Base-by-base conservation (phyloP, 73 alveolate genomes). In the Paramecium octaurelia region DNA sequence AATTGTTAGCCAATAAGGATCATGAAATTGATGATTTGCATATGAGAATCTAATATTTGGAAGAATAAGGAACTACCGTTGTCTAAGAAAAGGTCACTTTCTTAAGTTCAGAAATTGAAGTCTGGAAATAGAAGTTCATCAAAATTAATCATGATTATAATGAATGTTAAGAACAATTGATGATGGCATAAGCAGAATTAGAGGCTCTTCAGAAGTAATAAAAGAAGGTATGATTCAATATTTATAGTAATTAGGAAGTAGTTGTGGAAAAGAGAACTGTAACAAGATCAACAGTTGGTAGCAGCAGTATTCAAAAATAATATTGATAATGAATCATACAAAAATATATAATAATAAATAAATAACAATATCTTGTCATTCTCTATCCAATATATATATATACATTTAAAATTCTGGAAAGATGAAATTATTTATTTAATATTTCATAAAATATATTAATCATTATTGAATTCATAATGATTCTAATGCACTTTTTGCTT, bases 401-500 rank as follows among this genome's bases (percentile, higher is more conserved):
- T 27, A 27, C 1, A 27, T 27, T 27, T 27, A 27, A 27, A 10
- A 42, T 0, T 38, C 8, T 38, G 23, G 43, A 76, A 18, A 36
- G 18, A 24, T 76, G 71, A 76, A 76, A 23, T 59, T 24, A 59
- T 59, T 59, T 59, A 70, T 70, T 70, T 70, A 10, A 12, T 27
- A 69, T 69, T 21, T 69, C 48, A 69, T 69, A 6, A 69, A 69
- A 27, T 70, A 70, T 59, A 29, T 59, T 59, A 59, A 59, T 59
- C 77, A 59, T 59, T 59, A 21, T 40, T 40, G 48, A 12, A 48
- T 48, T 59, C 77, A 59, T 21, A 59, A 59, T 59, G 77, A 59
- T 18, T 86, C 93, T 21, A 86, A 59, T n/a, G 93, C 86, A 58
- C 38, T 59, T 60, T 86, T 86, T 18, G 93, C 93, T n/a, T 58